Conservation (phyloP, 116 monocot genomes). For the Trichopus zeylanicus region DNA sequence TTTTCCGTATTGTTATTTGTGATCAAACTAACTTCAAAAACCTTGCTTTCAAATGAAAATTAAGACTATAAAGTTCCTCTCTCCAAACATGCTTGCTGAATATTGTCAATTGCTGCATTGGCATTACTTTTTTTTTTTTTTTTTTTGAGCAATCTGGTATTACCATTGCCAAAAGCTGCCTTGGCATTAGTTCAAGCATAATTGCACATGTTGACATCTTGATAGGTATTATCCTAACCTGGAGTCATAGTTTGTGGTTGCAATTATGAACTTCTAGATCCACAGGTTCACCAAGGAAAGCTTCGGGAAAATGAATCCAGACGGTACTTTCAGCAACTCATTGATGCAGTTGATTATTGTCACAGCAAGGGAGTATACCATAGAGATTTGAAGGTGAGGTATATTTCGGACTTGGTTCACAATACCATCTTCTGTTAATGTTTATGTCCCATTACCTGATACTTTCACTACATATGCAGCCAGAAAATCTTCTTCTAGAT, state of each 20-base stretch:
- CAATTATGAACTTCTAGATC: too few relatives aligned
- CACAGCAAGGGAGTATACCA: slow-evolving; percentile 69
- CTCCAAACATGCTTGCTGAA: too few relatives aligned
- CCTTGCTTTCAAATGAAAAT: too few relatives aligned
- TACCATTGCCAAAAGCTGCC: too few relatives aligned
- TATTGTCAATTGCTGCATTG: too few relatives aligned
- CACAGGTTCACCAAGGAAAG: slow-evolving; percentile 55
- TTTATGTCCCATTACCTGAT: slow-evolving; percentile 7
- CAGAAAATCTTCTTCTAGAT: slow-evolving; percentile 91
- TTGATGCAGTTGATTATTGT: slow-evolving; percentile 70
- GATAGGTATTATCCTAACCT: background rate
- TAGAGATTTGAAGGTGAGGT: slow-evolving; percentile 62
- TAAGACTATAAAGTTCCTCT: too few relatives aligned
- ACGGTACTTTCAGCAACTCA: slow-evolving; percentile 61
- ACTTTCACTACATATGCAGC: slow-evolving; percentile 37
- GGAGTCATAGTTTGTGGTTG: background rate
- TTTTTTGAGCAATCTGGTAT: background rate
- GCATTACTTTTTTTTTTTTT: background rate
- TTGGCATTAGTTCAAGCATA: background rate
- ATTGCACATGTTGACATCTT: background rate
- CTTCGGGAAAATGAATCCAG: slow-evolving; percentile 47
- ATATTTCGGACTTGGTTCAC: slow-evolving; percentile 3
- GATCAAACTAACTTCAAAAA: too few relatives aligned
- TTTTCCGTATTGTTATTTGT: background rate
- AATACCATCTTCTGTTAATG: too few relatives aligned